phyloP scores from a whole-genome alignment of 139 green algal species.

The Astrephomene gubernaculifera region DNA sequence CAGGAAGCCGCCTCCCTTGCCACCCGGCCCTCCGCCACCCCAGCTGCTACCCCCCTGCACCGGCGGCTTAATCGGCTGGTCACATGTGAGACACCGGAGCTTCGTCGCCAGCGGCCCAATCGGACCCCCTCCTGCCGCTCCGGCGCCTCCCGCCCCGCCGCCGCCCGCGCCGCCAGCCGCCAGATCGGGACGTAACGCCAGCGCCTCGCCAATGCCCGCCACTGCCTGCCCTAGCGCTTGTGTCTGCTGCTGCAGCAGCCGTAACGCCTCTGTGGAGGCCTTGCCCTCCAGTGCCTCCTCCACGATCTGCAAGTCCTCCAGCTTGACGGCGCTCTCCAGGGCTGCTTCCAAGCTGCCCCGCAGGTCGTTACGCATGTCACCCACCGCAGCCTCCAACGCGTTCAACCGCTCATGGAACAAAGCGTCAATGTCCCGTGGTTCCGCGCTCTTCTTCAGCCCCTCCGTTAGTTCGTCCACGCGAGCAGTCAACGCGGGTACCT shows the following conservation, averaged over 20 bases:
- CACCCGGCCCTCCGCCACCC: not conserved
- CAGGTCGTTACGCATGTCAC: constrained; percentile 19
- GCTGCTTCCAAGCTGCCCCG: not conserved
- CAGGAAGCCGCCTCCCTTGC: constrained; percentile 44
- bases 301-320: constrained; percentile 46
- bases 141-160: not conserved
- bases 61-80: constrained; percentile 41
- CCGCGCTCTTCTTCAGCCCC: constrained; percentile 21
- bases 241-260: constrained; percentile 50
- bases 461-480: constrained; percentile 39
- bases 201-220: constrained; percentile 38
- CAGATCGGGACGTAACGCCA: constrained; percentile 45
- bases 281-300: constrained; percentile 41
- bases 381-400: constrained; percentile 45
- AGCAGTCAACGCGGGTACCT: constrained; percentile 22
- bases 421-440: constrained; percentile 59
- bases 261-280: constrained; percentile 29
- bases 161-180: constrained; percentile 18
- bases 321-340: constrained; percentile 46
- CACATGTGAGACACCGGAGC: constrained; percentile 53
- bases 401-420: constrained; percentile 58
- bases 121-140: not conserved
- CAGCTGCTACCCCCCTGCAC: not conserved
- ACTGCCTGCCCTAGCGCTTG: constrained; percentile 42
- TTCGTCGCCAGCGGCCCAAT: not conserved